Percentiles rank a stretch among this genome's conserved stretches.
Conservation (phyloP, 192 early-diverging fungal genomes). For the Rhizophagus prolifer region DNA sequence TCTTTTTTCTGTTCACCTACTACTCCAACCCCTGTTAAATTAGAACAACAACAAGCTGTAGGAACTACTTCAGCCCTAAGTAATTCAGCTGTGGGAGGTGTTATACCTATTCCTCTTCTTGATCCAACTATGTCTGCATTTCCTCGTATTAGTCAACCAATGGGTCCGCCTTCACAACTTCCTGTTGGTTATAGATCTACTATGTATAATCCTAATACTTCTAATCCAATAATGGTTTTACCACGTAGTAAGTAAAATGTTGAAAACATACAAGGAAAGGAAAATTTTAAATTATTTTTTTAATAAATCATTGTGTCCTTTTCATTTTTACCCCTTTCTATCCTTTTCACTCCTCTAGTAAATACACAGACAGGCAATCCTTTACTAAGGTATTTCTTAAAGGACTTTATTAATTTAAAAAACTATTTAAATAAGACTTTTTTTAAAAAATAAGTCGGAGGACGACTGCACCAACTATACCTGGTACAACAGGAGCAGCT, state of each 20-base stretch:
- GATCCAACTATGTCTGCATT: not conserved
- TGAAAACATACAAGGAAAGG: too few species aligned
- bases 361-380: not conserved
- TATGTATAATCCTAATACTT: not conserved
- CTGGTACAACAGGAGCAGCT: conserved; percentile 6
- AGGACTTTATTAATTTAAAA: not conserved
- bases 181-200: not conserved
- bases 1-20: too few species aligned
- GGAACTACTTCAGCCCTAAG: too few species aligned
- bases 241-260: not conserved
- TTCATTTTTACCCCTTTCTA: not conserved
- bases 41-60: too few species aligned
- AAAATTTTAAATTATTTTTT: too few species aligned
- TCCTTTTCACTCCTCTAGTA: not conserved
- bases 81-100: too few species aligned
- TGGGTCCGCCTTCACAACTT: not conserved
- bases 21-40: too few species aligned
- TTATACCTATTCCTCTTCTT: not conserved
- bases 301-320: too few species aligned
- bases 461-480: not conserved
- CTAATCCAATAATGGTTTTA: not conserved
- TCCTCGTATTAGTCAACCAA: not conserved
- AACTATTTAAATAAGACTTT: not conserved
- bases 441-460: conserved; percentile 15
- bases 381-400: not conserved